phyloP scores from a whole-genome alignment of 129 eudicot species.

The Flaveria sonorensis region DNA sequence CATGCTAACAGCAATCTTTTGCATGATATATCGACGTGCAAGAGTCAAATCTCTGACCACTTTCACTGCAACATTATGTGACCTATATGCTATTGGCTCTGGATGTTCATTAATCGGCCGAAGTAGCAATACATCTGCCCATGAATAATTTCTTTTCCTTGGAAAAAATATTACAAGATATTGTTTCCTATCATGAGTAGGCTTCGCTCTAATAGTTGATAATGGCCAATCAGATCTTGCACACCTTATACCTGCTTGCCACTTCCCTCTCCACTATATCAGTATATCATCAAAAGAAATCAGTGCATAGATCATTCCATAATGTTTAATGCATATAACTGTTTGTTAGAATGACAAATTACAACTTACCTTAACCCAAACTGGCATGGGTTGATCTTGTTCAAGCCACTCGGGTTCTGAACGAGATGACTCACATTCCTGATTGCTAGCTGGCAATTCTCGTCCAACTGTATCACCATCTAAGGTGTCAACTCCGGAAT shows the following conservation, averaged over 20 bases:
- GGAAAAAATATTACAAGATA: constrained; percentile 94
- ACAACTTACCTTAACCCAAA: constrained; percentile 90
- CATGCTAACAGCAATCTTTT: constrained; percentile 83
- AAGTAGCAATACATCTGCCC: constrained; percentile 90
- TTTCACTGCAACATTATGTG: constrained; percentile 72
- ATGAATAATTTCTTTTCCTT: constrained; percentile 72
- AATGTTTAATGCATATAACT: neutral
- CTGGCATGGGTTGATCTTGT: constrained; percentile 74
- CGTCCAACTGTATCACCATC: constrained; percentile 50
- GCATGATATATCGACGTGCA: constrained; percentile 79
- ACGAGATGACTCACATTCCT: constrained; percentile 50
- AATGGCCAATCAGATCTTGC: constrained; percentile 95
- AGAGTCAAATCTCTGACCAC: constrained; percentile 83
- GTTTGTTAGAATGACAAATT: neutral
- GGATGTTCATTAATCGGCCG: constrained; percentile 88
- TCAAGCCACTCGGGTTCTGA: constrained; percentile 56
- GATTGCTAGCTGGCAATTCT: constrained; percentile 47
- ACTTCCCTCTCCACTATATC: constrained; percentile 96
- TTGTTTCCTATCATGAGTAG: constrained; percentile 90
- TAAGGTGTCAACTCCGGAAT: constrained; percentile 63
- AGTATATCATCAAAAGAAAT: constrained; percentile 41
- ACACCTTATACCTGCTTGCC: constrained; percentile 97
- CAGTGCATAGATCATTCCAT: neutral
- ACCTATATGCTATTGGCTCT: constrained; percentile 78
- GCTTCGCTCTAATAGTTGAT: constrained; percentile 82